Base-by-base conservation (phyloP, 352 stramenopile species). In the Phytophthora cactorum region DNA sequence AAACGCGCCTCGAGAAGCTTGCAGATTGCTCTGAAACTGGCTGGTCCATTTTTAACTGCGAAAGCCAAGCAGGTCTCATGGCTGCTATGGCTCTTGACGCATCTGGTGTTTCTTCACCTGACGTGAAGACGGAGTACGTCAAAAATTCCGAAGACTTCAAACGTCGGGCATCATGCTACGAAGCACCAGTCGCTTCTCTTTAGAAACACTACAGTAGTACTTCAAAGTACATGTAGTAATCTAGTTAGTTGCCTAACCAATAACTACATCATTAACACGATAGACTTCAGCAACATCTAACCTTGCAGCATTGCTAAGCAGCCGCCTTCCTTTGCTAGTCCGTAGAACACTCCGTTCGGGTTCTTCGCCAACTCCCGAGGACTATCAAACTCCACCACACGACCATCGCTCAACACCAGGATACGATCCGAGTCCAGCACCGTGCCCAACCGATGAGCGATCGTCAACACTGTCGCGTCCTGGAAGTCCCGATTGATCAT, bases 361-460 rank as follows among this genome's bases (percentile, higher is more conserved):
- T 91, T 94, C 61, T 98, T 92, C 2, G 66, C 53, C 25, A 76
- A 55, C 5, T 41, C 64, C 1, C 68, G 65, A 12, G 92, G 93
- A 12, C 81, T 82, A 63, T 96, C 93, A 79, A 92, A 96, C 67
- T 98, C 92, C 4, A 84, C 81, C 44, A 97, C 83, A 34, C 68
- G 60, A 2, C 92, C 92, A 64, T 93, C 75, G 17, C 17, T 22
- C 17, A 22, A 22, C 17, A 22, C 17, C 17, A 22, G 17, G 17
- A 22, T 22, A 22, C 17, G 17, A 22, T 22, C 17, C 17, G 17
- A 22, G 17, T 22, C 17, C 17, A 22, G 17, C 17, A 22, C 17
- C 17, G 17, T 22, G 17, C 17, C 17, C 17, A 22, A 22, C 17
- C 17, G 17, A 22, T 22, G 17, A 22, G 17, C 17, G 17, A 22